A percentile compares a stretch with the other conserved stretches of the same genome.
Evolutionary conservation across 208 protist genomes (phyloP).

Genomic region (Trypanosoma mega): DNA sequence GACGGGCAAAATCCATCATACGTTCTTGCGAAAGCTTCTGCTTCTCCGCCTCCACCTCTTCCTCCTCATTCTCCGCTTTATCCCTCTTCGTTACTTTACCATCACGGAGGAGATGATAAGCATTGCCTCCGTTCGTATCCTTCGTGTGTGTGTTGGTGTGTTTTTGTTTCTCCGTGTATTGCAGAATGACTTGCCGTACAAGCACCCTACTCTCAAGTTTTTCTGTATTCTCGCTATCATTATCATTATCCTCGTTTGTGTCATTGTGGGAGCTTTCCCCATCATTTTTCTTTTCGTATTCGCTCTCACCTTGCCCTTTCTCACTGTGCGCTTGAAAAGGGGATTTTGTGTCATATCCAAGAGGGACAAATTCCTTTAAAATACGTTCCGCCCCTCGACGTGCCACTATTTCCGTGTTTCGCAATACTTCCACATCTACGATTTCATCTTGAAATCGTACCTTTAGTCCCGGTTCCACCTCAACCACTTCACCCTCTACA

Average conservation of each 20-base stretch:
- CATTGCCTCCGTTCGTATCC: no score
- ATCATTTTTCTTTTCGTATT: conserved; percentile 5
- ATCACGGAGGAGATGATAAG: no score
- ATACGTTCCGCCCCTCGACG: neutral
- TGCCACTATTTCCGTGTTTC: conserved; percentile 4
- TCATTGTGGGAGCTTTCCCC: conserved; percentile 18
- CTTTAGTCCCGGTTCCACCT: conserved; percentile 81
- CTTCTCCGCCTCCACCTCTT: no score
- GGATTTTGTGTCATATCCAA: conserved; percentile 21
- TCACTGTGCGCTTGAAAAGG: neutral
- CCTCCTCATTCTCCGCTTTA: no score
- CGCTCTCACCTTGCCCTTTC: neutral
- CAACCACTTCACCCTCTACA: conserved; percentile 33
- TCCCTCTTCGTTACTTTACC: no score
- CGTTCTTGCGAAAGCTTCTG: conserved; percentile 27
- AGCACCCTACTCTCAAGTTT: conserved; percentile 9
- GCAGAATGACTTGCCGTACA: conserved; percentile 23
- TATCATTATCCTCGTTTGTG: conserved; percentile 1
- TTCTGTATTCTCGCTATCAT: conserved; percentile 20
- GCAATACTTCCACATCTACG: neutral
- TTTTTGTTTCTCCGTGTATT: conserved; percentile 14
- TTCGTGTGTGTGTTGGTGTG: no score
- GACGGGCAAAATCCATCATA: conserved; percentile 52
- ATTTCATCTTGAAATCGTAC: conserved; percentile 32
- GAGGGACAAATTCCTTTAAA: conserved; percentile 6